Conservation (phyloP, 371 early-diverging fungal genomes). For the Dinochytrium kinnereticum region DNA sequence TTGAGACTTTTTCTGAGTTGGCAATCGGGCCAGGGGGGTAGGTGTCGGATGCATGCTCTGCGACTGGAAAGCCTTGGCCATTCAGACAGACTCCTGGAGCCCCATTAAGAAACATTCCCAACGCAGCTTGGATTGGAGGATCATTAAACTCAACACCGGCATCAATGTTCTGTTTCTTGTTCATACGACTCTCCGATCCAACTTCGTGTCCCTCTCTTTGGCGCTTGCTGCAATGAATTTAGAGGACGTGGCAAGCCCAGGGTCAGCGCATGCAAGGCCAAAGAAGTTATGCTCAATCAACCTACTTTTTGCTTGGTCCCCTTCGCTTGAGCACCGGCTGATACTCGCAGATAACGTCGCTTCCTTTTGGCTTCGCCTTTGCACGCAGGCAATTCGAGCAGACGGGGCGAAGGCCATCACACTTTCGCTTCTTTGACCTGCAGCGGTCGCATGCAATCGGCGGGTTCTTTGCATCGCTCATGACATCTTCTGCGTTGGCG, state of each 20-base stretch:
- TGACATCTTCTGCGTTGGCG: background rate
- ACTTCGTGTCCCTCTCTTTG: background rate
- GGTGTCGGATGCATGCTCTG: background rate
- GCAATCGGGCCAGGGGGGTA: background rate
- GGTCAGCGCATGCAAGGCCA: no score
- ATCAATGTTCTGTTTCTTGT: no score
- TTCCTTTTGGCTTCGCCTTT: background rate
- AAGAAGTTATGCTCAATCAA: no score
- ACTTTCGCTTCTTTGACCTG: slow-evolving; percentile 15
- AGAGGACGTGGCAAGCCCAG: no score
- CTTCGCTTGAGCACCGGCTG: background rate
- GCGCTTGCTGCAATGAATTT: background rate
- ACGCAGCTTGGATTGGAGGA: no score
- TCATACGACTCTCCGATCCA: no score
- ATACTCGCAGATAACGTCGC: background rate
- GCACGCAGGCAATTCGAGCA: slow-evolving; percentile 14
- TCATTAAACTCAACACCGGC: no score
- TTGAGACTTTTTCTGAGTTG: background rate
- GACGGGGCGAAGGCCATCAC: slow-evolving; percentile 10
- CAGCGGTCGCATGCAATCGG: slow-evolving; percentile 13
- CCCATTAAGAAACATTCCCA: no score
- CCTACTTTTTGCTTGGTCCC: slow-evolving; percentile 9
- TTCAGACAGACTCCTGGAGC: no score
- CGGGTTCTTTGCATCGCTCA: background rate
- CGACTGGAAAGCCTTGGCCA: background rate